These are phyloP conservation scores for Mollisiaceae sp. DNA, from an alignment of 2,329 filamentous ascomycete genomes.

Conservation along the genomic window DNA sequence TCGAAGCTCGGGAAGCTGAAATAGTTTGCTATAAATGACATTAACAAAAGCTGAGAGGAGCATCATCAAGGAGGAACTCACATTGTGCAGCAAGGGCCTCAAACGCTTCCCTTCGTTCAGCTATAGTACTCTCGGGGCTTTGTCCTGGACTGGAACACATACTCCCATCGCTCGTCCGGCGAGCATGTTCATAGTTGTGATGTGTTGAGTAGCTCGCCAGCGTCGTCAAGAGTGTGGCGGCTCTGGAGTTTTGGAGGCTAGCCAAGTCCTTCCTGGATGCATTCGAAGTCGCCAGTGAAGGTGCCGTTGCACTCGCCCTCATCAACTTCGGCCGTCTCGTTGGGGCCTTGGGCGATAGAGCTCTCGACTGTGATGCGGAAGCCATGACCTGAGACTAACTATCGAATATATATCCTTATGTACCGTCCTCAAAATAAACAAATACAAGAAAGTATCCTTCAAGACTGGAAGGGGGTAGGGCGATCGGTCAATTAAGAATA, in stretches of 20 bases:
- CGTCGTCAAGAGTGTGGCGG: conserved; percentile 59
- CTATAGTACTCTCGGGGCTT: conserved; percentile 22
- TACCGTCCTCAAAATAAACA: neutral
- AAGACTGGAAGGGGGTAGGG: neutral
- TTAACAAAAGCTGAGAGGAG: neutral
- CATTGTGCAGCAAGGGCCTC: conserved; percentile 33
- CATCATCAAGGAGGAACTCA: conserved; percentile 24
- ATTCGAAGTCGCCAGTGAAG: conserved; percentile 61
- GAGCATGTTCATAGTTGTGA: conserved; percentile 33
- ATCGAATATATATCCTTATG: neutral
- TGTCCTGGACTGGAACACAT: conserved; percentile 32
- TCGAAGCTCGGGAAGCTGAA: conserved; percentile 79
- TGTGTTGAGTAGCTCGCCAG: conserved; percentile 56
- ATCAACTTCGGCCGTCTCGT: conserved; percentile 58
- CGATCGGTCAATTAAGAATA: neutral
- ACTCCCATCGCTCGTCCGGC: conserved; percentile 30
- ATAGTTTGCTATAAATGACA: conserved; percentile 56
- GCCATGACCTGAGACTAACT: conserved; percentile 38
- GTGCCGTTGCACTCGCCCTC: conserved; percentile 60
- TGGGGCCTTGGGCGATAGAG: conserved; percentile 48
- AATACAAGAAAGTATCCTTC: neutral
- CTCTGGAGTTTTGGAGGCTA: conserved; percentile 54
- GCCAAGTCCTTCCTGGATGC: conserved; percentile 57
- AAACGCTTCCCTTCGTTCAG: conserved; percentile 35
- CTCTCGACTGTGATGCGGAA: conserved; percentile 44